phyloP scores from a whole-genome alignment of 2,329 filamentous ascomycete species.

The Ceratocystis cubensis region DNA sequence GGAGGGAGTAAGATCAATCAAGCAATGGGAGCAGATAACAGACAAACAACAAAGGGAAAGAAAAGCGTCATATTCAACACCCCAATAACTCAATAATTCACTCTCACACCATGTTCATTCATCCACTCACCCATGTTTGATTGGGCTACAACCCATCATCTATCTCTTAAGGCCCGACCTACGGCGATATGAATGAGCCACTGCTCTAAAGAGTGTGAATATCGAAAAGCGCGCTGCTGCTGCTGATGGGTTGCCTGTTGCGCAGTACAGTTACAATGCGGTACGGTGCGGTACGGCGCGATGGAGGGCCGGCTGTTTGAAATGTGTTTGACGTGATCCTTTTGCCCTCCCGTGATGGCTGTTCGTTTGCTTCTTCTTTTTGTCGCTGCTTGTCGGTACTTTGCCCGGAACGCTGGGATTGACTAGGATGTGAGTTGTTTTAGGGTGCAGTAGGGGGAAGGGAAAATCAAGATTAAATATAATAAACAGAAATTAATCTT shows the following conservation, averaged over 20 bases:
- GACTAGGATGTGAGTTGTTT: not conserved
- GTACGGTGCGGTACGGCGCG: not conserved
- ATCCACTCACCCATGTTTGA: slow-evolving; percentile 16
- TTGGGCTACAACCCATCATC: slow-evolving; percentile 13
- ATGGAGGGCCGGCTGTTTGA: slow-evolving; percentile 4
- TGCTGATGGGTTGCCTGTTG: too few relatives aligned
- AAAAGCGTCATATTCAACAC: not conserved
- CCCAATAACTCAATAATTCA: not conserved
- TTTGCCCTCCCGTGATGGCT: slow-evolving; percentile 1
- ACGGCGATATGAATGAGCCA: not conserved
- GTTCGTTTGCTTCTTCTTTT: not conserved
- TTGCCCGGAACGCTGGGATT: not conserved
- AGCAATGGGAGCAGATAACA: too few relatives aligned
- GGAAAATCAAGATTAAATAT: slow-evolving; percentile 4
- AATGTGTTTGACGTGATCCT: slow-evolving; percentile 8
- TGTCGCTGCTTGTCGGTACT: not conserved
- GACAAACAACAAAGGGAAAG: not conserved
- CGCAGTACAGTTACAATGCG: not conserved
- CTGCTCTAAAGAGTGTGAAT: not conserved
- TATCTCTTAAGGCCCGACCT: not conserved
- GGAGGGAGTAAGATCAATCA: too few relatives aligned
- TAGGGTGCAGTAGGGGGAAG: not conserved
- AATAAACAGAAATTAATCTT: not conserved
- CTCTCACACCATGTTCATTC: not conserved
- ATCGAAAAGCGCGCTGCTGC: not conserved